Evolutionary conservation across 306 rosid species (phyloP), one percentile per base, ranked within the genome.

Genomic region (Nissolia schottii): DNA sequence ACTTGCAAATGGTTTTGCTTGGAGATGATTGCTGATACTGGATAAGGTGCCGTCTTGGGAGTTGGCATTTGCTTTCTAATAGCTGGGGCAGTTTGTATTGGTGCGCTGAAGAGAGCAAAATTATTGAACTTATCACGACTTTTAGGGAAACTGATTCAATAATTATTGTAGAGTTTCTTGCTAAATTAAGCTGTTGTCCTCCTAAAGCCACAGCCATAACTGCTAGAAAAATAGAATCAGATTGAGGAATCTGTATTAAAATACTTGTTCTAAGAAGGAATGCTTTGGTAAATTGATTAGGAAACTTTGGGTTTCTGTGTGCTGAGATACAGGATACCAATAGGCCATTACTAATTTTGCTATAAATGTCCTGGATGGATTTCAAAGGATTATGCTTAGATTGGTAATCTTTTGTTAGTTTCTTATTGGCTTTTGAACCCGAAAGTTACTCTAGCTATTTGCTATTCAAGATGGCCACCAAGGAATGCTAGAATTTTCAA

Each of bases 191-290:
- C 71, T 70, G 53, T 45, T 71, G 28, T 65, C 19, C 16, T 60
- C 2, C 15, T 20, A 28, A 50, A 6, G 24, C 41, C 68, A 40
- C 1, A 31, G 18, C 11, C 59, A 53, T 12, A 7, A 23, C 40
- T 23, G 40, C 38, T 3, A 43, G 18, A n/a, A 60, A 73, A 35
- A 34, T 34, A 34, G 40, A 29, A 25, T 58, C 29, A 24, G 23
- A 64, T 45, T n/a, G 31, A 7, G 16, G 43, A 56, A 58, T 71
- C 58, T 58, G 23, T 50, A 31, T 60, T 29, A n/a, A 14, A 73
- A 60, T 60, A 31, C 48, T 58, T 59, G 20, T 45, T 24, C 53
- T 57, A 25, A 56, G 56, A 71, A 57, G 76, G 31, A 57, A 11
- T 71, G 11, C 38, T 34, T 19, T 51, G 38, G 32, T 8, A 58